Evolutionary conservation across 192 early-diverging fungal species (phyloP).

Genomic region (Podila horticola): DNA sequence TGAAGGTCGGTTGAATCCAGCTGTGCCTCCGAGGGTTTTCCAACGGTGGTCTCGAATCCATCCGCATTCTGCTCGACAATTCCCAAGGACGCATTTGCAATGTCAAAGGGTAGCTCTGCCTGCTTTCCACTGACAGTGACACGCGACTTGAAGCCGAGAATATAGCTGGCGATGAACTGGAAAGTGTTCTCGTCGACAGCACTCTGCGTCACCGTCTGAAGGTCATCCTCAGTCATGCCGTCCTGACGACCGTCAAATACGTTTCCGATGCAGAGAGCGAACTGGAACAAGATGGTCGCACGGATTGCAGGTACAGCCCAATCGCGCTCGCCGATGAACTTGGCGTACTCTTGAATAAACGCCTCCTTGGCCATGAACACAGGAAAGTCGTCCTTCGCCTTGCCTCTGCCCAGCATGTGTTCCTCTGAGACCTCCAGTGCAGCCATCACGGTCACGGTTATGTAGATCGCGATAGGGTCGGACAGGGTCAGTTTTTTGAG

Average conservation of each 20-base stretch:
- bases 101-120: conserved; percentile 28
- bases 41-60: conserved; percentile 48
- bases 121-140: conserved; percentile 25
- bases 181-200: conserved; percentile 66
- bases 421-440: conserved; percentile 55
- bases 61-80: conserved; percentile 45
- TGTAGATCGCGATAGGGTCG: conserved; percentile 51
- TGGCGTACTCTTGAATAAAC: conserved; percentile 49
- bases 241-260: conserved; percentile 53
- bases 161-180: conserved; percentile 71
- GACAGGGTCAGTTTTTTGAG: conserved; percentile 48
- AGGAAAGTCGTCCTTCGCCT: conserved; percentile 28
- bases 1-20: conserved; percentile 37
- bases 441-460: conserved; percentile 50
- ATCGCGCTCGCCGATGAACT: conserved; percentile 22
- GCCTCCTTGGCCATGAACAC: conserved; percentile 39
- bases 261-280: conserved; percentile 64
- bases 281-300: conserved; percentile 65
- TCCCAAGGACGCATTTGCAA: conserved; percentile 31
- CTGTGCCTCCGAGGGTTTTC: conserved; percentile 34
- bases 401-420: conserved; percentile 31
- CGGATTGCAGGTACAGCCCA: conserved; percentile 49
- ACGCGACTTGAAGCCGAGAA: conserved; percentile 60
- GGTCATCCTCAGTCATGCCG: conserved; percentile 43
- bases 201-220: conserved; percentile 62